phyloP scores from a whole-genome alignment of 352 stramenopile genomes.

The Phytophthora niederhauseri region DNA sequence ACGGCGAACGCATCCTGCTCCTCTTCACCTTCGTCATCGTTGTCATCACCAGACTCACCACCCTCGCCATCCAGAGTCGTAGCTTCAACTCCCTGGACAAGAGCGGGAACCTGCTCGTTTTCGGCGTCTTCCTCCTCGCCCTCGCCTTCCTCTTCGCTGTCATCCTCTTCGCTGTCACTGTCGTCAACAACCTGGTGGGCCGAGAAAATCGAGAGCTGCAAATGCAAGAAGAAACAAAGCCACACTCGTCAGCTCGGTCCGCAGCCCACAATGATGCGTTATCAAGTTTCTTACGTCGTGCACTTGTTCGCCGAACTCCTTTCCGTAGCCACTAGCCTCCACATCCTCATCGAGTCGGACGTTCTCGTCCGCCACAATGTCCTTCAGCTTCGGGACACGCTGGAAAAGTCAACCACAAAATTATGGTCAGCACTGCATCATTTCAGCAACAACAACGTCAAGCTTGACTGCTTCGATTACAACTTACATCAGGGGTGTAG shows the following conservation, averaged over 20 bases:
- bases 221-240: slow-evolving; percentile 14
- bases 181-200: slow-evolving; percentile 62
- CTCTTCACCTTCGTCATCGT: slow-evolving; percentile 43
- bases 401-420: slow-evolving; percentile 14
- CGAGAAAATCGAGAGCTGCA: slow-evolving; percentile 84
- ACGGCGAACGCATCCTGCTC: slow-evolving; percentile 48
- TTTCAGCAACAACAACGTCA: slow-evolving; percentile 16
- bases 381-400: slow-evolving; percentile 57
- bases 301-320: slow-evolving; percentile 76
- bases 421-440: slow-evolving; percentile 9
- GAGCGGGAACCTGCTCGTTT: slow-evolving; percentile 39
- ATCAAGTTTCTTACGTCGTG: slow-evolving; percentile 51
- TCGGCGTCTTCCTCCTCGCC: slow-evolving; percentile 39
- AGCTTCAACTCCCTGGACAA: slow-evolving; percentile 47
- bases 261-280: neutral
- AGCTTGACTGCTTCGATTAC: neutral
- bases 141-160: slow-evolving; percentile 40
- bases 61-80: slow-evolving; percentile 28
- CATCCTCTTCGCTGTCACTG: slow-evolving; percentile 50
- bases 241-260: neutral
- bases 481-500: slow-evolving; percentile 88
- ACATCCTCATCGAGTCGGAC: slow-evolving; percentile 70
- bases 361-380: slow-evolving; percentile 77
- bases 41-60: slow-evolving; percentile 32
- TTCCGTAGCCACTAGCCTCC: slow-evolving; percentile 81